Percentiles rank a stretch among this genome's conserved stretches.
Conservation (phyloP, 164 flowering plant species). For the Nymphaea colorata region DNA sequence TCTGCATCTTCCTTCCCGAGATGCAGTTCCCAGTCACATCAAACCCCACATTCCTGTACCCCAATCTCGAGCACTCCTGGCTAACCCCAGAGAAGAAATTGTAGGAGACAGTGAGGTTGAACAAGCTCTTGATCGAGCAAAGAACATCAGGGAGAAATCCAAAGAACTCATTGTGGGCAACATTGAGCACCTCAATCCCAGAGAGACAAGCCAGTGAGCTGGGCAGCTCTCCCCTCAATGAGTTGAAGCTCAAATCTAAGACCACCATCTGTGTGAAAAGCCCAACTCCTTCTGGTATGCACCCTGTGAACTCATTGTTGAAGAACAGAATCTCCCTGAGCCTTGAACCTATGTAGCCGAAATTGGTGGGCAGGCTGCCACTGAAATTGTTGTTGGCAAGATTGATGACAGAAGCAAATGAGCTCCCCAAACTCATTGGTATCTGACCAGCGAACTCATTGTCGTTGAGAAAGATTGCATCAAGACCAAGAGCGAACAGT, state of each 20-base stretch:
- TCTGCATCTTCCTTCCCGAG: constrained; percentile 61
- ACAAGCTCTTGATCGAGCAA: constrained; percentile 46
- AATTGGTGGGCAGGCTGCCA: constrained; percentile 60
- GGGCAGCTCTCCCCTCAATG: constrained; percentile 75
- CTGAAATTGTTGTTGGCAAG: constrained; percentile 71
- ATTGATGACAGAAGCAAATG: constrained; percentile 83
- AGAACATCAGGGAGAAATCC: constrained; percentile 60
- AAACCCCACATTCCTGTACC: constrained; percentile 42
- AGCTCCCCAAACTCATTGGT: constrained; percentile 60
- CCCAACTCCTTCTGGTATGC: constrained; percentile 85
- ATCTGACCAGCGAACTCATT: constrained; percentile 63
- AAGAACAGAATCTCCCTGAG: constrained; percentile 70
- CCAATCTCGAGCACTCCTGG: constrained; percentile 43
- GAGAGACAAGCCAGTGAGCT: constrained; percentile 60
- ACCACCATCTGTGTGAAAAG: constrained; percentile 52
- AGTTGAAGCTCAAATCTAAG: constrained; percentile 71
- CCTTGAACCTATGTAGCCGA: constrained; percentile 47
- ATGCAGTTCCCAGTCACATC: constrained; percentile 72
- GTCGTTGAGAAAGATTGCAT: constrained; percentile 74
- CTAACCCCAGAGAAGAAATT: constrained; percentile 87
- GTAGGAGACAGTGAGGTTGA: constrained; percentile 57
- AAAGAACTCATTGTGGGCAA: constrained; percentile 68
- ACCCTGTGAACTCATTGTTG: constrained; percentile 78
- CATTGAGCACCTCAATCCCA: constrained; percentile 59
- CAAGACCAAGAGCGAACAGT: constrained; percentile 49